Evolutionary conservation across 2,329 filamentous ascomycete species (phyloP).

Genomic region (Arthrobotrys conoides): DNA sequence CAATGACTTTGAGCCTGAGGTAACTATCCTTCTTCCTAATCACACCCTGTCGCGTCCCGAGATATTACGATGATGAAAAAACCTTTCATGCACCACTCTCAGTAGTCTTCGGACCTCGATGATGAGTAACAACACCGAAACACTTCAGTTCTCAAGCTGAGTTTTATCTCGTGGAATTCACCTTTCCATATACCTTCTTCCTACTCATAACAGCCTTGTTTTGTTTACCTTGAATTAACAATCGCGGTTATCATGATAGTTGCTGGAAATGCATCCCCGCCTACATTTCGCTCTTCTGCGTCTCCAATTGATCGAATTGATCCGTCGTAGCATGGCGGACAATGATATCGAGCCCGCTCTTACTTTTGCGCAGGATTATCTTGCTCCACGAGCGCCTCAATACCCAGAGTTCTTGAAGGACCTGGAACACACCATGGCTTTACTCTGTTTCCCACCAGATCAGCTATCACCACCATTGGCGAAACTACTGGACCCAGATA

Average conservation of each 20-base stretch:
- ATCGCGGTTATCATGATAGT: conserved; percentile 71
- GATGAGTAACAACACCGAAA: conserved; percentile 84
- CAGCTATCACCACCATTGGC: conserved; percentile 82
- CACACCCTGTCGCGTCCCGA: conserved; percentile 16
- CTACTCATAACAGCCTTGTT: conserved; percentile 61
- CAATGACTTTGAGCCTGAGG: conserved; percentile 91
- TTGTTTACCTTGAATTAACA: conserved; percentile 14
- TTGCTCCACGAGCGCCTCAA: conserved; percentile 87
- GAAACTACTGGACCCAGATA: conserved; percentile 81
- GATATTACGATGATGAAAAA: conserved; percentile 86
- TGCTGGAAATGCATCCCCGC: conserved; percentile 84
- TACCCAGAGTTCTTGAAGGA: conserved; percentile 86
- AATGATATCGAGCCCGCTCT: conserved; percentile 85
- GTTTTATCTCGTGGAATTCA: conserved; percentile 63
- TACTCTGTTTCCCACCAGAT: conserved; percentile 89
- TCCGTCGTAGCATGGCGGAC: conserved; percentile 77
- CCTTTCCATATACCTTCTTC: conserved; percentile 39
- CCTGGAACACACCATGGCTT: conserved; percentile 90
- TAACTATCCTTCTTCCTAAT: conserved; percentile 68
- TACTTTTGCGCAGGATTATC: conserved; percentile 86
- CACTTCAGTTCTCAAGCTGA: conserved; percentile 91
- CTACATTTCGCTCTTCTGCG: conserved; percentile 92
- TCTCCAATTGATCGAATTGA: conserved; percentile 93
- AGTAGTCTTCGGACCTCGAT: conserved; percentile 81
- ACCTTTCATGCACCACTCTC: conserved; percentile 99